Evolutionary conservation across 768 basidiomycete species (phyloP), one percentile per base, ranked within the genome.

Genomic region (Russula sp.): DNA sequence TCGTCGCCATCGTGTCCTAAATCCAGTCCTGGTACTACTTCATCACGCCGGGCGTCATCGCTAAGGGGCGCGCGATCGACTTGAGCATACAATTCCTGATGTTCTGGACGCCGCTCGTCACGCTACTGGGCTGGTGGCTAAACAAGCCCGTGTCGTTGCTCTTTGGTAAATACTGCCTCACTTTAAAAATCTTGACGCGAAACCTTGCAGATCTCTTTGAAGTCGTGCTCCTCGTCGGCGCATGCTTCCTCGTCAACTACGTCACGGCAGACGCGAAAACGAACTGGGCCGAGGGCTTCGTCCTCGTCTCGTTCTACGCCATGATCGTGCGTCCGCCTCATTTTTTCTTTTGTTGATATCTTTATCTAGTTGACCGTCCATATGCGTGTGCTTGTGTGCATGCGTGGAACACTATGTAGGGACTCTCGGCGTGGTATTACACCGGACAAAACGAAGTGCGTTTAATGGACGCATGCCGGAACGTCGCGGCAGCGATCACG

Each of bases 211-310:
- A 89, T 72, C 73, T 85, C 56, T 88, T 85, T 67, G 87, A 89
- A 70, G 80, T 90, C 3, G 81, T 84, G 0, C 66, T 85, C 22
- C 73, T 89, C 39, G 71, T 91, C 4, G 86, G 83, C 1, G 78
- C 87, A 3, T 86, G 84, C 69, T 89, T 90, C 76, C 74, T 90
- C 53, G 88, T 90, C 57, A 91, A 91, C 73, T 89, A 87, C 69
- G 85, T 90, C 56, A 89, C 88, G 13, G 85, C 86, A 0, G 88
- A 90, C 70, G 76, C 83, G 14, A 89, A 90, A 73, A 89, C 88
- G 4, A 90, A 90, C 68, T 90, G 88, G 87, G 83, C 80, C 1
- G 88, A 89, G 74, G 87, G 89, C 18, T 77, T 79, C 49, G 79
- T 83, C 20, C 80, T 90, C 79, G 75, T 89, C 32, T 70, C 81